Evolutionary conservation across 768 basidiomycete species (phyloP).

Genomic region (Mycena vitilis): DNA sequence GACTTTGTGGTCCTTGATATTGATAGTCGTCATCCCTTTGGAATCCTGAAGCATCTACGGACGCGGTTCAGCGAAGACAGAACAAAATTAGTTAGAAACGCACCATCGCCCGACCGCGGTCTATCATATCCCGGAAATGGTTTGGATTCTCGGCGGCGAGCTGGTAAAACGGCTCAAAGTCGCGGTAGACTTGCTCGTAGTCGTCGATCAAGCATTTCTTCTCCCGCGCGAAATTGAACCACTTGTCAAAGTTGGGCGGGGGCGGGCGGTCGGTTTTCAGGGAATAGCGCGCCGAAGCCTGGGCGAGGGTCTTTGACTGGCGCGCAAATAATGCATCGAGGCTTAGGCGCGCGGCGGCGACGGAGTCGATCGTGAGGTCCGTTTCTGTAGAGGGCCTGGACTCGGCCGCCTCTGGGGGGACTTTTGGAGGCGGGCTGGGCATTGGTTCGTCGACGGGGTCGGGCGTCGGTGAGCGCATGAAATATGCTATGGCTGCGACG

Average conservation of each 20-base stretch:
- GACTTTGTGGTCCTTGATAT: constrained; percentile 27
- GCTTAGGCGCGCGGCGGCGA: constrained; percentile 16
- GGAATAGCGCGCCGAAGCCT: constrained; percentile 36
- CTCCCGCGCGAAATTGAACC: constrained; percentile 30
- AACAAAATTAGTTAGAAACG: not conserved
- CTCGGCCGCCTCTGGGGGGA: not conserved
- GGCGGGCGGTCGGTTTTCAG: constrained; percentile 33
- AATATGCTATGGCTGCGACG: constrained; percentile 28
- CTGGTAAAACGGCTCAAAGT: constrained; percentile 37
- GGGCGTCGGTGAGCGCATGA: constrained; percentile 15
- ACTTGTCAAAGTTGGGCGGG: constrained; percentile 34
- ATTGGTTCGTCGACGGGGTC: not conserved
- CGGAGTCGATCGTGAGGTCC: constrained; percentile 14
- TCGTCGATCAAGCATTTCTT: constrained; percentile 37
- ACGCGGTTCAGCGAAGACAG: not conserved
- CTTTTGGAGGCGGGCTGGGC: not conserved
- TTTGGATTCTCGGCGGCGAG: constrained; percentile 24
- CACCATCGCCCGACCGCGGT: constrained; percentile 27
- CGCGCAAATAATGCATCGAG: constrained; percentile 24
- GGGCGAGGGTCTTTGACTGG: constrained; percentile 31
- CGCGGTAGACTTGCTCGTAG: constrained; percentile 34
- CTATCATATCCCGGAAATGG: constrained; percentile 32
- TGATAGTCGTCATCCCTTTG: constrained; percentile 34
- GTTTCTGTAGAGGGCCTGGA: not conserved
- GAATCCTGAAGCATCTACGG: constrained; percentile 29